Evolutionary conservation across 2,329 filamentous ascomycete genomes (phyloP).

Genomic region (Pseudogymnoascus sp.): DNA sequence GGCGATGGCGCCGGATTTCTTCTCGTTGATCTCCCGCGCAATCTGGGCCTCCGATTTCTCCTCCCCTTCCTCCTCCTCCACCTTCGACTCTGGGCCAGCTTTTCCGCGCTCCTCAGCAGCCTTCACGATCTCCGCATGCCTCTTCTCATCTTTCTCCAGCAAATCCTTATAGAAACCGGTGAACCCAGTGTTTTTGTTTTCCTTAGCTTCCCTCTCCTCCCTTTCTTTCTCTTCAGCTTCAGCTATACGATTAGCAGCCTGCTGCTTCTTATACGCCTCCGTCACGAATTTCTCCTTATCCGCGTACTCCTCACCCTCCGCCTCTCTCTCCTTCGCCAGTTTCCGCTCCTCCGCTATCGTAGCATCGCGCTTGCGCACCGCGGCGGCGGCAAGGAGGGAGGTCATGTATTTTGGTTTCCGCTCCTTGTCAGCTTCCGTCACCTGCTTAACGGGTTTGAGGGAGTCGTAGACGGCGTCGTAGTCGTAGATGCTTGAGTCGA

Average conservation of each 20-base stretch:
- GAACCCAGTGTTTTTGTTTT: slow-evolving; percentile 65
- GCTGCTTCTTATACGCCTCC: slow-evolving; percentile 73
- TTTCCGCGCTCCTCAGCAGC: slow-evolving; percentile 54
- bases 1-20: slow-evolving; percentile 51
- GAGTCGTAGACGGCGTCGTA: slow-evolving; percentile 80
- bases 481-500: slow-evolving; percentile 74
- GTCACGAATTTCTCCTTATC: slow-evolving; percentile 86
- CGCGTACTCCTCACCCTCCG: slow-evolving; percentile 72
- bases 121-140: slow-evolving; percentile 63
- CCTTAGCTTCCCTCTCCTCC: slow-evolving; percentile 59
- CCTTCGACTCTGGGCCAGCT: slow-evolving; percentile 34
- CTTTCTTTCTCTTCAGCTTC: slow-evolving; percentile 65
- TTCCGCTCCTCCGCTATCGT: slow-evolving; percentile 75
- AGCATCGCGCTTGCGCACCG: slow-evolving; percentile 70
- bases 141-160: slow-evolving; percentile 62
- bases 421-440: slow-evolving; percentile 48
- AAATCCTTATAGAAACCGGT: slow-evolving; percentile 71
- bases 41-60: slow-evolving; percentile 56
- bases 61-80: slow-evolving; percentile 35
- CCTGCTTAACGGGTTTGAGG: slow-evolving; percentile 58
- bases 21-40: slow-evolving; percentile 61
- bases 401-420: slow-evolving; percentile 74
- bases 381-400: slow-evolving; percentile 65
- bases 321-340: slow-evolving; percentile 69
- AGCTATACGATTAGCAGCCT: slow-evolving; percentile 63